Evolutionary conservation across 352 stramenopile genomes (phyloP).

Genomic region (Saprolegnia diclina): DNA sequence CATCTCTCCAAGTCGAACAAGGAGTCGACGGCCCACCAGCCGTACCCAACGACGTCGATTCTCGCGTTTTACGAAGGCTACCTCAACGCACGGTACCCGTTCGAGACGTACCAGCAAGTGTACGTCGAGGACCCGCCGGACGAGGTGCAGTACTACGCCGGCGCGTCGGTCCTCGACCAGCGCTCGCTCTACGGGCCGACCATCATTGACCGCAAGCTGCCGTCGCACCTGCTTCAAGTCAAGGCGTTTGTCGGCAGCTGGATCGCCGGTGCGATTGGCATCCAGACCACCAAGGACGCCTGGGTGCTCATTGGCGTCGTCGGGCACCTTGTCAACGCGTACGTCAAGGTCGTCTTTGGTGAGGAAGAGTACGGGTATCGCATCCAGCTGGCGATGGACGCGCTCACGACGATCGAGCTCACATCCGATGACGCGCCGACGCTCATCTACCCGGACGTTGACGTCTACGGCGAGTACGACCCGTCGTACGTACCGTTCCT

Average conservation of each 20-base stretch:
- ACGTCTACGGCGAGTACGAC: slow-evolving; percentile 81
- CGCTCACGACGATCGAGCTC: slow-evolving; percentile 78
- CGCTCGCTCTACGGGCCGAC: slow-evolving; percentile 63
- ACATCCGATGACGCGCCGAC: slow-evolving; percentile 57
- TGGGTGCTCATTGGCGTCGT: slow-evolving; percentile 80
- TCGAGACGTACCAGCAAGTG: slow-evolving; percentile 83
- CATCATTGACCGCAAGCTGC: slow-evolving; percentile 77
- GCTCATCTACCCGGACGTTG: slow-evolving; percentile 66
- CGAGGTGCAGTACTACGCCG: slow-evolving; percentile 60
- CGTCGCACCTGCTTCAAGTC: slow-evolving; percentile 74
- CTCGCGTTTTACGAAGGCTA: slow-evolving; percentile 76
- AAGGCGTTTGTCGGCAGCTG: slow-evolving; percentile 73
- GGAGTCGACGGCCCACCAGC: not conserved
- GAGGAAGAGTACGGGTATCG: slow-evolving; percentile 83
- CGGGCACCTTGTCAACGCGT: slow-evolving; percentile 75
- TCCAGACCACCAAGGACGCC: slow-evolving; percentile 79
- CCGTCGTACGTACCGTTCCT: slow-evolving; percentile 64
- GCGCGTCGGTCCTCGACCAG: slow-evolving; percentile 67
- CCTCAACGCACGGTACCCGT: slow-evolving; percentile 66
- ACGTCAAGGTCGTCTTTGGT: slow-evolving; percentile 69
- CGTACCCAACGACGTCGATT: slow-evolving; percentile 35
- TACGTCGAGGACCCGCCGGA: slow-evolving; percentile 80
- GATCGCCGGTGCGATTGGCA: slow-evolving; percentile 70
- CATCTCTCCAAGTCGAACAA: slow-evolving; percentile 27
- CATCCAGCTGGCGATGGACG: slow-evolving; percentile 80